These are phyloP conservation scores for Phytophthora pistaciae DNA, from an alignment of 352 stramenopile genomes.

Conservation along the genomic window DNA sequence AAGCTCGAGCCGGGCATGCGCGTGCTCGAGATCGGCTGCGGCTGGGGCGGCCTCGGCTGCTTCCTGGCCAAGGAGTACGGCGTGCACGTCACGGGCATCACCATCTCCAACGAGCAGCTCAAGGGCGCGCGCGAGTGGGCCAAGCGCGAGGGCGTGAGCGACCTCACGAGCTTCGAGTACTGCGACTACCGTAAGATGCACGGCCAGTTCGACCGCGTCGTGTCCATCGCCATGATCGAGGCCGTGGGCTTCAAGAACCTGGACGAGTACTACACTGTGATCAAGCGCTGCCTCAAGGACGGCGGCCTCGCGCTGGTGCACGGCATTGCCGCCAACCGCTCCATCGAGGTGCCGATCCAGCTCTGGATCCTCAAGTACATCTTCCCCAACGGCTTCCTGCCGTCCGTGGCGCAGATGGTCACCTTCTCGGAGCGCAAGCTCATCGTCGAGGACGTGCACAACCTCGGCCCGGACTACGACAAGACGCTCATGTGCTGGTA, in stretches of 20 bases:
- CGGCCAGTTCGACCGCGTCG: slow-evolving; percentile 88
- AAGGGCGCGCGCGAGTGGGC: slow-evolving; percentile 88
- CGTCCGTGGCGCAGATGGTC: slow-evolving; percentile 80
- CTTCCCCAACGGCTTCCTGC: slow-evolving; percentile 91
- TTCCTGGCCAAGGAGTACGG: slow-evolving; percentile 90
- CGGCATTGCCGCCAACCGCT: slow-evolving; percentile 86
- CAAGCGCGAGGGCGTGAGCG: slow-evolving; percentile 74
- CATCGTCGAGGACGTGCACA: slow-evolving; percentile 85
- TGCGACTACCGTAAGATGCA: slow-evolving; percentile 92
- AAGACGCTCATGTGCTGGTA: slow-evolving; percentile 92
- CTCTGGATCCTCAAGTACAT: slow-evolving; percentile 94
- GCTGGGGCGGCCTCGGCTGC: slow-evolving; percentile 90
- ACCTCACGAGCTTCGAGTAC: slow-evolving; percentile 91
- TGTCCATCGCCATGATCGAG: slow-evolving; percentile 92
- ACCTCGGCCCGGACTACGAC: slow-evolving; percentile 91
- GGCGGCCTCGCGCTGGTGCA: slow-evolving; percentile 81
- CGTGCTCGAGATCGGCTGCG: slow-evolving; percentile 91
- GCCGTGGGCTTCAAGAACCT: slow-evolving; percentile 92
- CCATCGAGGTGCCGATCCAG: slow-evolving; percentile 84
- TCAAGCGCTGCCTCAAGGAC: slow-evolving; percentile 86
- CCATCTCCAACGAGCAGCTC: slow-evolving; percentile 92
- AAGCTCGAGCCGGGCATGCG: slow-evolving; percentile 86
- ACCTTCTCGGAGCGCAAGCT: slow-evolving; percentile 84
- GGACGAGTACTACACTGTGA: slow-evolving; percentile 85
- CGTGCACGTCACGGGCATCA: slow-evolving; percentile 90